Evolutionary conservation across 352 stramenopile species (phyloP), one percentile per base, ranked within the genome.

Genomic region (Globisporangium nunn): DNA sequence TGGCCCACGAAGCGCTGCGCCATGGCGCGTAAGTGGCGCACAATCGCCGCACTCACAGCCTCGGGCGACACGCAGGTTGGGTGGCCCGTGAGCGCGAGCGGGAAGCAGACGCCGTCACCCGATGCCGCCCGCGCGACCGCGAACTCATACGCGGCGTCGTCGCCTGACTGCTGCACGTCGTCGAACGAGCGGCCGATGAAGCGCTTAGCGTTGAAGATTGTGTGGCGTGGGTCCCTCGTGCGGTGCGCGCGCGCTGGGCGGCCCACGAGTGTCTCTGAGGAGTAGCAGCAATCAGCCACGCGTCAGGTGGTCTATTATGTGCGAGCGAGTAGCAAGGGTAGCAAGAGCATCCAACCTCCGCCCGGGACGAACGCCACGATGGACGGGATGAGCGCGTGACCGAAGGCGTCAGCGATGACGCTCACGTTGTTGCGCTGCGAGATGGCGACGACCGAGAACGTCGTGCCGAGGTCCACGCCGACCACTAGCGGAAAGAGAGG

Each of bases 401-500:
- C 77, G 10, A 73, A 54, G 0, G 53, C 58, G 59, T 90, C 80
- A 40, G 70, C 47, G 55, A 90, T 83, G 49, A 85, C 70, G 46
- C 68, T 88, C 56, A 90, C 72, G 33, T 75, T 75, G 45, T 78
- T 81, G 46, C 78, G 73, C 51, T 84, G 80, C 2, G 73, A 71
- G 53, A 90, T 87, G 17, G 74, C 81, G 17, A 88, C 81, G 10
- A 87, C 75, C 40, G 80, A 91, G 71, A 87, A 91, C 62, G 80
- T 91, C 45, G 80, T 91, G 44, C 80, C 80, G 14, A 88, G 67
- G 52, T 91, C 81, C 41, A 91, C 83, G 52, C 81, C 81, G 33
- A 91, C 68, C 28, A 86, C 81, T 82, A 23, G 23, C 23, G 31
- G 7, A 14, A 7, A 1, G 35, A 14, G n/a, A n/a, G 11, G 44